Evolutionary conservation across 1,139 yeast species (phyloP).

Genomic region (Suhomyces maxii): DNA sequence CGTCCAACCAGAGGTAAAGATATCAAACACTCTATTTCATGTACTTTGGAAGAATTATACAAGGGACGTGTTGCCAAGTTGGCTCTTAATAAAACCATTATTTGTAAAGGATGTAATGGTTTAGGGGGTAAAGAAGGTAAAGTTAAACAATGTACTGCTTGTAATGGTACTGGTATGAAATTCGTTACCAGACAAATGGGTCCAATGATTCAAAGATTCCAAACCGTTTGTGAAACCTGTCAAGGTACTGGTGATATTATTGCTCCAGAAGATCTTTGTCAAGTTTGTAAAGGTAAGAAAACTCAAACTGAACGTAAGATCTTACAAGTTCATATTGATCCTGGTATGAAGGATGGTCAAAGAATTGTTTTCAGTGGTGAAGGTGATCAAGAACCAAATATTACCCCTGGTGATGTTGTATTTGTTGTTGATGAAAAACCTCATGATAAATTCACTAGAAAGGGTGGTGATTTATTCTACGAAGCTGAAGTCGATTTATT

Average conservation of each 20-base stretch:
- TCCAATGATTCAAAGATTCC: conserved; percentile 98
- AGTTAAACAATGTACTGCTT: conserved; percentile 80
- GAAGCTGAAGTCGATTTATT: conserved; percentile 87
- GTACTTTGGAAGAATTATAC: conserved; percentile 88
- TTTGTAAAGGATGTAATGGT: conserved; percentile 89
- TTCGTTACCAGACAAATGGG: conserved; percentile 98
- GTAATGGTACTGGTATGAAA: conserved; percentile 90
- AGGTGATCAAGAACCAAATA: conserved; percentile 96
- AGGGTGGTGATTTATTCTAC: conserved; percentile 83
- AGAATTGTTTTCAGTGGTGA: conserved; percentile 89
- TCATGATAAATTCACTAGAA: conserved; percentile 78
- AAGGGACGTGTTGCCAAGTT: conserved; percentile 94
- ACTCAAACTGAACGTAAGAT: conserved; percentile 86
- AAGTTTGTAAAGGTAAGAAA: conserved; percentile 85
- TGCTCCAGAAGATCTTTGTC: conserved; percentile 88
- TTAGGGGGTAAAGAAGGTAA: conserved; percentile 94
- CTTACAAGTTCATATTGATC: conserved; percentile 90
- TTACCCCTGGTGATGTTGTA: conserved; percentile 94
- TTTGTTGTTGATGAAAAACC: conserved; percentile 89
- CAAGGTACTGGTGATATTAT: conserved; percentile 89
- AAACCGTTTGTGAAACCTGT: conserved; percentile 91
- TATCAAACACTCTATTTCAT: conserved; percentile 83
- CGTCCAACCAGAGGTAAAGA: conserved; percentile 92
- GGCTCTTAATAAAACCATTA: conserved; percentile 87
- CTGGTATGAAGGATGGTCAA: conserved; percentile 97